Evolutionary conservation across 2,329 filamentous ascomycete genomes (phyloP).

Genomic region (Delphinella strobiligena): DNA sequence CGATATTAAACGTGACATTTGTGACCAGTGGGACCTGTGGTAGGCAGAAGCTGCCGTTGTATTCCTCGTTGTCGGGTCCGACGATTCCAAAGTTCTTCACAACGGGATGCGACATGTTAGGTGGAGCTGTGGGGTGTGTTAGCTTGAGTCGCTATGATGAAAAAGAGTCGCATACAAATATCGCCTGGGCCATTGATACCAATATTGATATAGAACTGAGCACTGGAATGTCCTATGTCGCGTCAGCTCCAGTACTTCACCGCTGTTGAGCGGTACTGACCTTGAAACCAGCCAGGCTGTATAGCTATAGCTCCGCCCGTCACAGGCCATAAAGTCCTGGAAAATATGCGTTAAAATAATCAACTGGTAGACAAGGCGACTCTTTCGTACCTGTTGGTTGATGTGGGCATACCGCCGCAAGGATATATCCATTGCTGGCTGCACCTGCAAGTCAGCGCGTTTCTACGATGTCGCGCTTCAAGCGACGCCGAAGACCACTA

Average conservation of each 20-base stretch:
- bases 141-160: not conserved
- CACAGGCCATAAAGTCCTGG: slow-evolving; percentile 78
- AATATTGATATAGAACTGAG: slow-evolving; percentile 81
- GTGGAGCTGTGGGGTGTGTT: slow-evolving; percentile 42
- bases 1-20: slow-evolving; percentile 56
- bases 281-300: slow-evolving; percentile 73
- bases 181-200: slow-evolving; percentile 45
- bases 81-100: slow-evolving; percentile 68
- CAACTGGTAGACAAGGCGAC: not conserved
- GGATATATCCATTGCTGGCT: slow-evolving; percentile 92
- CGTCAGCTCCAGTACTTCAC: not conserved
- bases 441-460: slow-evolving; percentile 33
- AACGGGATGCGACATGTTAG: slow-evolving; percentile 80
- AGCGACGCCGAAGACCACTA: not conserved
- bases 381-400: slow-evolving; percentile 45
- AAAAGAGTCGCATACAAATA: not conserved
- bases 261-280: not conserved
- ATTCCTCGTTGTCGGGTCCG: slow-evolving; percentile 70
- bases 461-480: not conserved
- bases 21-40: slow-evolving; percentile 75
- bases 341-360: no score
- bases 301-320: slow-evolving; percentile 76
- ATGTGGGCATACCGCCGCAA: slow-evolving; percentile 70
- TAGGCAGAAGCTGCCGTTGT: slow-evolving; percentile 69
- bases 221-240: slow-evolving; percentile 51